phyloP scores from a whole-genome alignment of 306 rosid species.

The Dalbergia cochinchinensis region DNA sequence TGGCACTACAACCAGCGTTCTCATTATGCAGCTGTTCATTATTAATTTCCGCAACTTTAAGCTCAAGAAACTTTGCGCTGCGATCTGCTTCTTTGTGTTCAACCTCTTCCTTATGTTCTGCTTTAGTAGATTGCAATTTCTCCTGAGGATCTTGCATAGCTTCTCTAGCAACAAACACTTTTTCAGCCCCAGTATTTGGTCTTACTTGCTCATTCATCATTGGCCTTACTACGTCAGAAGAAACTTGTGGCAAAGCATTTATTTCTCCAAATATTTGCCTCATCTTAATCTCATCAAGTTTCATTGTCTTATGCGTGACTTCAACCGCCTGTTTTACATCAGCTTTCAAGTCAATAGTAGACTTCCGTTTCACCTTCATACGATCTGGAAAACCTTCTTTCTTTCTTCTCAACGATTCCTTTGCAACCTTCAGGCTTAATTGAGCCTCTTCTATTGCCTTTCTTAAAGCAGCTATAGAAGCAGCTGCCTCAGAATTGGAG shows the following conservation, averaged over 20 bases:
- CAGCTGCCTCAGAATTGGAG: slow-evolving; percentile 82
- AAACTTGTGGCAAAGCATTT: slow-evolving; percentile 45
- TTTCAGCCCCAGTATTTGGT: slow-evolving; percentile 46
- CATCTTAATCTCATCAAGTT: slow-evolving; percentile 52
- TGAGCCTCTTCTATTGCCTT: slow-evolving; percentile 97
- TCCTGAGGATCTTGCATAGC: slow-evolving; percentile 48
- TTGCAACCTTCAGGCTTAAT: slow-evolving; percentile 74
- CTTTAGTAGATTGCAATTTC: slow-evolving; percentile 50
- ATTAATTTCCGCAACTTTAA: slow-evolving; percentile 47
- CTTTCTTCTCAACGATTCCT: slow-evolving; percentile 79
- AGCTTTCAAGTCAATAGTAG: slow-evolving; percentile 53
- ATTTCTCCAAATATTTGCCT: slow-evolving; percentile 51
- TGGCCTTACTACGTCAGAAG: slow-evolving; percentile 55
- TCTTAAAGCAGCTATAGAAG: slow-evolving; percentile 84
- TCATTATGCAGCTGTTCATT: slow-evolving; percentile 17
- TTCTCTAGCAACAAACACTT: slow-evolving; percentile 46
- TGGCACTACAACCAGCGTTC: slow-evolving; percentile 28
- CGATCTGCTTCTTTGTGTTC: slow-evolving; percentile 56
- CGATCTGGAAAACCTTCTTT: slow-evolving; percentile 67
- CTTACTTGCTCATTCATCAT: slow-evolving; percentile 48
- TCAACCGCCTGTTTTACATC: slow-evolving; percentile 50
- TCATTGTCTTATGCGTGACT: slow-evolving; percentile 44
- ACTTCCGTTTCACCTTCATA: slow-evolving; percentile 59
- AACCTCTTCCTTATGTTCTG: slow-evolving; percentile 51
- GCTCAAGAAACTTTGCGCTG: slow-evolving; percentile 45